Conservation (phyloP, 2,329 filamentous ascomycete species). For the Mollisiaceae sp. region DNA sequence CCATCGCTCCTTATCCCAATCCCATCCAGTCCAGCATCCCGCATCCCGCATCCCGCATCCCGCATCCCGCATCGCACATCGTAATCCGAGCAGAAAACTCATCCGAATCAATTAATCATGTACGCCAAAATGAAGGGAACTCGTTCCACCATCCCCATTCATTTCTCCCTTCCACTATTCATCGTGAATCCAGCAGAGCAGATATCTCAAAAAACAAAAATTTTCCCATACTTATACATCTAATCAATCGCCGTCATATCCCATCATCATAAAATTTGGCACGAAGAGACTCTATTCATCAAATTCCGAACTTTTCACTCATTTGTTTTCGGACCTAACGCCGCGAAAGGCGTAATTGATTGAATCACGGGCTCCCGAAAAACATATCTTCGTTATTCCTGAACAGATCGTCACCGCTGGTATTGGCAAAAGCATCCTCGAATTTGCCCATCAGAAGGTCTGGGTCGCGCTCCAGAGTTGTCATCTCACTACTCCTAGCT, state of each 20-base stretch:
- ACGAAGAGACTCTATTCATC: neutral
- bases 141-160: conserved; percentile 13
- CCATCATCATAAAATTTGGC: neutral
- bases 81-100: neutral
- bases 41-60: neutral
- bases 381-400: conserved; percentile 39
- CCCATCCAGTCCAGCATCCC: neutral
- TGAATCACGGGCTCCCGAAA: conserved; percentile 41
- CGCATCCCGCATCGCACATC: neutral
- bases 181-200: too few relatives aligned
- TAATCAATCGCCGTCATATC: neutral
- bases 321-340: neutral
- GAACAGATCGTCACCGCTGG: conserved; percentile 35
- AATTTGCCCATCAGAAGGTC: conserved; percentile 42
- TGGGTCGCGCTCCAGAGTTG: conserved; percentile 39
- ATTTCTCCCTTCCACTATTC: neutral
- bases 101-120: neutral
- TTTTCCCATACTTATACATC: conserved; percentile 19
- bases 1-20: neutral
- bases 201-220: conserved; percentile 5
- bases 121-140: conserved; percentile 28
- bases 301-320: neutral
- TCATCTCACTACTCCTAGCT: conserved; percentile 32
- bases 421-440: conserved; percentile 36
- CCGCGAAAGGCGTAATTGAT: neutral